Evolutionary conservation across 2,329 filamentous ascomycete genomes (phyloP).

Genomic region (Claviceps sp.): DNA sequence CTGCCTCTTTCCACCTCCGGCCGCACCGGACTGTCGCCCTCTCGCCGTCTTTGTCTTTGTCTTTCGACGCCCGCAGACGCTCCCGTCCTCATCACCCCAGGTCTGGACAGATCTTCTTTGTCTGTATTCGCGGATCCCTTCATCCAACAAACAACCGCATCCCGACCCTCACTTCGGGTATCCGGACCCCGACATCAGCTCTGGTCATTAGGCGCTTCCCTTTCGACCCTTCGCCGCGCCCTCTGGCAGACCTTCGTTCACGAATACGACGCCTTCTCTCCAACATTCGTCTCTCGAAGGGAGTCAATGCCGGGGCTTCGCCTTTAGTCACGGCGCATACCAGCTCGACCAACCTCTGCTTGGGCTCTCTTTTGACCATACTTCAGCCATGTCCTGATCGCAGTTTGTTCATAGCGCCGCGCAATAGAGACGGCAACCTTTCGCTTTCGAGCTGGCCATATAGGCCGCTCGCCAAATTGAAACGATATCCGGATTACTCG

Average conservation of each 20-base stretch:
- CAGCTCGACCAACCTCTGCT: no score
- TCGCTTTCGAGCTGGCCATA: slow-evolving; percentile 16
- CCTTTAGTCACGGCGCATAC: not conserved
- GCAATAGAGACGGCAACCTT: slow-evolving; percentile 20
- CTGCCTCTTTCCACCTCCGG: not conserved
- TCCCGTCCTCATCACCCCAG: not conserved
- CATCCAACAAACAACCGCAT: not conserved
- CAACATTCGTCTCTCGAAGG: not conserved
- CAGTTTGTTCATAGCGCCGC: slow-evolving; percentile 8
- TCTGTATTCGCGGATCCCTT: not conserved
- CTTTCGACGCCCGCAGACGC: not conserved
- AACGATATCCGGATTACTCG: slow-evolving; percentile 10
- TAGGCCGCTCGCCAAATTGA: slow-evolving; percentile 10
- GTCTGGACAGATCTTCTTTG: not conserved
- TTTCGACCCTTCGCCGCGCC: not conserved
- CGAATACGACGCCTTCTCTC: not conserved
- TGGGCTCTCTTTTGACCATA: not conserved
- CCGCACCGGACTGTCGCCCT: not conserved
- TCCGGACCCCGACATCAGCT: not conserved
- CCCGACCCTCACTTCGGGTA: not conserved
- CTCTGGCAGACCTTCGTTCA: no score
- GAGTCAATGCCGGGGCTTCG: not conserved
- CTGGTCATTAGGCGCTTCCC: not conserved
- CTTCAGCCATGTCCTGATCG: slow-evolving; percentile 18
- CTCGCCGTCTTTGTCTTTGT: no score